Base-by-base conservation (phyloP, 1,139 yeast species). In the Blastobotrys buckinghamii region DNA sequence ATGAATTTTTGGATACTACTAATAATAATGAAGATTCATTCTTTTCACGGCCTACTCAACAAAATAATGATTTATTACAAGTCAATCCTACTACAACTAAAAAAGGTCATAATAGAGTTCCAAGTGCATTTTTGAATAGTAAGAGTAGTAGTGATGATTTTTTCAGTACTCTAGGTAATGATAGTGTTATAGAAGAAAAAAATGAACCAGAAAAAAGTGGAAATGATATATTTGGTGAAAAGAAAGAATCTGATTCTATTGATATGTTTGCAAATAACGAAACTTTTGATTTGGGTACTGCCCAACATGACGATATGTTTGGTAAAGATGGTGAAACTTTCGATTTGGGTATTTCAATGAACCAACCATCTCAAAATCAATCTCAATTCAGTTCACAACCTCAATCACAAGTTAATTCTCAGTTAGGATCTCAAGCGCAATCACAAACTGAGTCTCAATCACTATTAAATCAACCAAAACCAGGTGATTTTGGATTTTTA, bases 401-500 rank as follows among this genome's bases (percentile, higher is more conserved):
- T 4, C 40, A 9, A n/a, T 27, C 22, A 26, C 40, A 20, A 22
- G n/a, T n/a, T n/a, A n/a, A n/a, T n/a, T n/a, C n/a, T n/a, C n/a
- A n/a, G n/a, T n/a, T n/a, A n/a, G n/a, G n/a, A n/a, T n/a, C 26
- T 4, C 26, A 20, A 27, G 13, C 8, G 22, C 40, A 9, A n/a
- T 27, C 22, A 26, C 40, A 20, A 22, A n/a, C n/a, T n/a, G n/a
- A 20, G 10, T 15, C 17, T 40, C 33, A 15, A 16, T 12, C 6
- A 15, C 24, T n/a, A 27, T 20, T 10, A 6, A 19, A 10, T 17
- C 22, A 16, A 32, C 20, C n/a, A 42, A 35, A 37, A 22, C 20
- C 16, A 19, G 44, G 38, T 12, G 24, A 19, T 12, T 57, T 73
- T 40, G 70, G 73, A 10, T 71, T 75, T 51, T 57, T 73, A 56